Base-by-base conservation (phyloP, 2,329 filamentous ascomycete genomes). In the Paecilomyces niveus region DNA sequence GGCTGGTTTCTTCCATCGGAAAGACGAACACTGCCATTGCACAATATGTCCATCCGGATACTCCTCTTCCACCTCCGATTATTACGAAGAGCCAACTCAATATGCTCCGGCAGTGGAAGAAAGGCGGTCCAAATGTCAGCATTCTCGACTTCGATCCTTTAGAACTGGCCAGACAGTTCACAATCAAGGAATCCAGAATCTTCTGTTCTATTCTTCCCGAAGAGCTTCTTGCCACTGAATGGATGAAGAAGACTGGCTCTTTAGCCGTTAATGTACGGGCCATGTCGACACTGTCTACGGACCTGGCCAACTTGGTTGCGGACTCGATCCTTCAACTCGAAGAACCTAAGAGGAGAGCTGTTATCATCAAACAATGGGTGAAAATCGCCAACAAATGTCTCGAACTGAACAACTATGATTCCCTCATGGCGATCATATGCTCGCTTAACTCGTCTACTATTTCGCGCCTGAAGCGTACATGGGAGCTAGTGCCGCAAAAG, bases 341-440 rank as follows among this genome's bases (percentile, higher is more conserved):
- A n/a, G 94, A 97, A 71, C 86, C 89, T 26, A 97, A 97, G 83
- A 96, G 93, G 78, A 86, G 94, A 26, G 93, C 94, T 0, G 78
- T 84, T 1, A 85, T 92, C 56, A 94, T 99, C 77, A 97, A 99
- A 78, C 92, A 97, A 67, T 99, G 94, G 94, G 90, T 97, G 72
- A 99, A 97, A 80, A 87, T 97, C 65, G 91, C 90, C 0, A 83
- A 89, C 66, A 90, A 89, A 67, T 96, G 91, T 64, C 80, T 95
- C 4, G 90, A 94, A 68, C 82, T 97, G 26, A 89, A 94, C 77
- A 99, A 99, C 76, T 99, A 97, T 67, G 93, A 99, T 70, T 90
- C 91, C 0, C 78, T 99, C 10, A 97, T 97, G 92, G 92, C 94
- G 7, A 96, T 99, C 66, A 91, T 96, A 68, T 97, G 92, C 79